Percentiles rank a stretch among this genome's conserved stretches.
Conservation (phyloP, 345 rosid species). For the rapeseed (Brassica napus) region Da-Ae NC_063434.1:7065001-7065500, state of each 20-base stretch:
- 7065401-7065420: not conserved
- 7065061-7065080: conserved; percentile 62
- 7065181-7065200: conserved; percentile 90
- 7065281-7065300: conserved; percentile 92
- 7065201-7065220: conserved; percentile 58
- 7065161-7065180: conserved; percentile 58
- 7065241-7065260: conserved; percentile 64
- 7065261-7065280: conserved; percentile 70
- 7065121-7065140: conserved; percentile 88
- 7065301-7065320: conserved; percentile 58
- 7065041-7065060: conserved; percentile 62
- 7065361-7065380: not conserved
- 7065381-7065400: conserved; percentile 16
- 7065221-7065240: conserved; percentile 63
- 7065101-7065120: conserved; percentile 69
- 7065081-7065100: conserved; percentile 64
- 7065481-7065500: conserved; percentile 98
- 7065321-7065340: conserved; percentile 6
- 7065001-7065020: conserved; percentile 93
- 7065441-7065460: conserved; percentile 3
- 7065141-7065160: conserved; percentile 48
- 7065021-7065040: conserved; percentile 90
- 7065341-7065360: conserved; percentile 8
- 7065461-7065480: conserved; percentile 62
- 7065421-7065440: not conserved